Evolutionary conservation across 768 basidiomycete species (phyloP).

Genomic region (Mrakia frigida): DNA sequence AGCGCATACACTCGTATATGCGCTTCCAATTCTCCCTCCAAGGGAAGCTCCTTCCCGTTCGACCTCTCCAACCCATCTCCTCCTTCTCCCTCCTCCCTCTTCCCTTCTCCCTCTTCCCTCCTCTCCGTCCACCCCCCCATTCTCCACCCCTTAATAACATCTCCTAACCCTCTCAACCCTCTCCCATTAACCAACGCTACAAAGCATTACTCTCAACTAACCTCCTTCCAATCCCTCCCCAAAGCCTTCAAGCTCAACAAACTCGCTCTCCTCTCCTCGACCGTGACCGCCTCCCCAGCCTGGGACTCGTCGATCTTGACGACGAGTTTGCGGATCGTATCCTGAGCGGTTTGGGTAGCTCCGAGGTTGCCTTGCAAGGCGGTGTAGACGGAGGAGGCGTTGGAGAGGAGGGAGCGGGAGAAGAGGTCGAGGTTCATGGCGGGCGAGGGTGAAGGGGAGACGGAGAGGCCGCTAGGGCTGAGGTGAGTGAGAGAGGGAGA

Average conservation of each 20-base stretch:
- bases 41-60: not conserved
- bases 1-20: not conserved
- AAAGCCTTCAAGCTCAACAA: slow-evolving; percentile 92
- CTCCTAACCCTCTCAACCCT: too few relatives aligned
- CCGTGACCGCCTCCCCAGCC: slow-evolving; percentile 62
- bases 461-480: too few relatives aligned
- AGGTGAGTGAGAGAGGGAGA: not conserved
- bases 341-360: slow-evolving; percentile 70
- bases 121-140: not conserved
- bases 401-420: slow-evolving; percentile 26
- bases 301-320: slow-evolving; percentile 62
- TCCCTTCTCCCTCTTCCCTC: not conserved
- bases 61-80: not conserved
- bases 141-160: not conserved
- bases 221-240: slow-evolving; percentile 76
- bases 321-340: slow-evolving; percentile 80
- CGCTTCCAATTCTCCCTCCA: not conserved
- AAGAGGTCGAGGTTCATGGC: slow-evolving; percentile 29
- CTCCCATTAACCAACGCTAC: not conserved
- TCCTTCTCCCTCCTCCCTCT: not conserved
- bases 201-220: slow-evolving; percentile 32
- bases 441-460: not conserved
- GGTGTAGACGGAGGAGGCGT: slow-evolving; percentile 42
- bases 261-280: slow-evolving; percentile 86
- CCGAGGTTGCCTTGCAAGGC: slow-evolving; percentile 44